phyloP scores from a whole-genome alignment of 2,329 filamentous ascomycete genomes.

The Neopestalotiopsis sp. region DNA sequence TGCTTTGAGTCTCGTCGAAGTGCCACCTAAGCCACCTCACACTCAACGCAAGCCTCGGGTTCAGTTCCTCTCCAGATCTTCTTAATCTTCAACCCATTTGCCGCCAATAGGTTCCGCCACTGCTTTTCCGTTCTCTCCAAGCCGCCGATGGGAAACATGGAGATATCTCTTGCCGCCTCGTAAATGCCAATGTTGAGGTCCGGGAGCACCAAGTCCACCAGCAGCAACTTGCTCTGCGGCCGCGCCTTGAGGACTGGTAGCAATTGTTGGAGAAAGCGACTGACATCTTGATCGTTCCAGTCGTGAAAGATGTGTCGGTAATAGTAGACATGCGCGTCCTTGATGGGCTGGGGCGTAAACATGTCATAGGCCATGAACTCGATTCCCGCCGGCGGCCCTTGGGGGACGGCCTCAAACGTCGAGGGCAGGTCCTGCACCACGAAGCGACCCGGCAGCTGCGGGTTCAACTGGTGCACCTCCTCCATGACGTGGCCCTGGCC shows the following conservation, averaged over 20 bases:
- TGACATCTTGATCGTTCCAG: neutral
- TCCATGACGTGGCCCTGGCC: slow-evolving; percentile 7
- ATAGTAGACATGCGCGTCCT: neutral
- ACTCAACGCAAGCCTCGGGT: slow-evolving; percentile 2
- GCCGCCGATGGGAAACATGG: neutral
- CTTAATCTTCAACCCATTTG: neutral
- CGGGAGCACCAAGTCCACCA: neutral
- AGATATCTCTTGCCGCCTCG: slow-evolving; percentile 1
- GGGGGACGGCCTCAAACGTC: neutral
- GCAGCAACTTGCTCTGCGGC: neutral
- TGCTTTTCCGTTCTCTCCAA: neutral
- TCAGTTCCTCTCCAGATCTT: neutral
- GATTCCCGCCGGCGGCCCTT: neutral
- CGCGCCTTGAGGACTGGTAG: neutral
- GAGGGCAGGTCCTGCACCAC: neutral
- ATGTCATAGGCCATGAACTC: slow-evolving; percentile 1
- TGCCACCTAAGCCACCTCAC: neutral
- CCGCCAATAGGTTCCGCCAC: neutral
- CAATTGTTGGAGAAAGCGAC: neutral
- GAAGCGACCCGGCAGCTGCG: neutral
- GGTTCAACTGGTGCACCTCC: neutral
- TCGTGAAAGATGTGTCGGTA: neutral
- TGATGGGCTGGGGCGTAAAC: neutral
- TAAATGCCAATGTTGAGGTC: neutral
- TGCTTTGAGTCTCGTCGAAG: too few species aligned